Conservation (phyloP, 306 rosid species). For the Neltuma alba region DNA sequence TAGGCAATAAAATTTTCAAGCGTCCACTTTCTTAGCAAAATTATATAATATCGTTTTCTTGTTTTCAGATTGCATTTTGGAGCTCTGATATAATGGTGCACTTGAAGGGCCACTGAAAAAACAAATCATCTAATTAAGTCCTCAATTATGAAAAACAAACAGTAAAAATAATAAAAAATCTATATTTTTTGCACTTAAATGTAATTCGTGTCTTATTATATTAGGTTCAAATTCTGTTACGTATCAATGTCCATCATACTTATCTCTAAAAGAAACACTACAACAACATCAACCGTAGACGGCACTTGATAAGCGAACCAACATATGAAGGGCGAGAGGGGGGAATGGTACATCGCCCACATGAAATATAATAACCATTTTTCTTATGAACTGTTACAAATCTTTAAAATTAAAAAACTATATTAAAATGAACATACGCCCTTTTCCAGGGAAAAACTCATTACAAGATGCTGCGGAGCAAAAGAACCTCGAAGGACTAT, state of each 20-base stretch:
- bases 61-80: too few species aligned
- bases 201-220: background rate
- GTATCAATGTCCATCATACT: background rate
- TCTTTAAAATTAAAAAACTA: background rate
- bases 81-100: too few species aligned
- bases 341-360: background rate
- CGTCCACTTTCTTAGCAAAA: too few species aligned
- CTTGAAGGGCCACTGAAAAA: too few species aligned
- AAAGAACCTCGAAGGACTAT: slow-evolving; percentile 7
- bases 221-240: background rate
- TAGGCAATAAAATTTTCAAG: too few species aligned
- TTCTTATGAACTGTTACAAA: slow-evolving; percentile 17
- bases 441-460: background rate
- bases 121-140: too few species aligned
- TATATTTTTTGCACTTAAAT: background rate
- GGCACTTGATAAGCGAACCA: background rate
- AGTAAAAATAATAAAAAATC: too few species aligned
- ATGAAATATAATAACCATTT: slow-evolving; percentile 3
- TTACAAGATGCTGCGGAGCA: background rate
- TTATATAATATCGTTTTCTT: too few species aligned
- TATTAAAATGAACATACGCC: slow-evolving; percentile 1
- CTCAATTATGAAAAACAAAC: too few species aligned
- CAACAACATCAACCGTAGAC: background rate
- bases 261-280: background rate
- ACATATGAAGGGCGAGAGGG: background rate